These are phyloP conservation scores for Venturia oleaginea DNA, from an alignment of 2,329 filamentous ascomycete genomes.

Conservation along the genomic window DNA sequence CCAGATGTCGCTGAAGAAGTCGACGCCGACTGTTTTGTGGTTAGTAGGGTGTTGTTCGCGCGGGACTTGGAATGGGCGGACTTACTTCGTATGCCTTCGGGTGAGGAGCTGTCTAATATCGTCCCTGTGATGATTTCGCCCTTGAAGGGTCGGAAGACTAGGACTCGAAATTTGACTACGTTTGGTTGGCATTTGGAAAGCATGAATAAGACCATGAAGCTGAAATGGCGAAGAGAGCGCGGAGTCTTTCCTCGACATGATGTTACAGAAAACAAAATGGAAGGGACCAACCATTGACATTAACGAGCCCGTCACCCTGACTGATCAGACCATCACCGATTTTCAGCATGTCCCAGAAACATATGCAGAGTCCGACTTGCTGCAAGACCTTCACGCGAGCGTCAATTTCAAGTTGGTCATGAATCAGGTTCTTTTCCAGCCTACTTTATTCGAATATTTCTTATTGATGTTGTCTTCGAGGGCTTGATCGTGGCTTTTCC, in stretches of 20 bases:
- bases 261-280: too few relatives aligned
- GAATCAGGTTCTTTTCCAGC: not conserved
- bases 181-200: slow-evolving; percentile 9
- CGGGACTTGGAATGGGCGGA: slow-evolving; percentile 17
- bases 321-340: slow-evolving; percentile 90
- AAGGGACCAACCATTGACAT: slow-evolving; percentile 69
- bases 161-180: slow-evolving; percentile 79
- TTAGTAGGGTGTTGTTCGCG: not conserved
- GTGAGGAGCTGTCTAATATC: slow-evolving; percentile 58
- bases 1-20: slow-evolving; percentile 92
- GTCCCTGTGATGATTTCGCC: slow-evolving; percentile 81
- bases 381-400: slow-evolving; percentile 60
- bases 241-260: not conserved
- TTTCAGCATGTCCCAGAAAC: slow-evolving; percentile 82
- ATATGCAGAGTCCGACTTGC: slow-evolving; percentile 87
- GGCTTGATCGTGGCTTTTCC: slow-evolving; percentile 69
- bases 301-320: slow-evolving; percentile 83
- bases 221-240: not conserved
- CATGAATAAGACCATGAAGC: not conserved
- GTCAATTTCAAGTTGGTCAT: slow-evolving; percentile 10
- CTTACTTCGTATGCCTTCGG: slow-evolving; percentile 62
- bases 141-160: slow-evolving; percentile 94
- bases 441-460: slow-evolving; percentile 89
- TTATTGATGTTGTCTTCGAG: slow-evolving; percentile 95
- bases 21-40: slow-evolving; percentile 56